Conservation (phyloP, 768 basidiomycete genomes). For the Fibroporia radiculosa region DNA sequence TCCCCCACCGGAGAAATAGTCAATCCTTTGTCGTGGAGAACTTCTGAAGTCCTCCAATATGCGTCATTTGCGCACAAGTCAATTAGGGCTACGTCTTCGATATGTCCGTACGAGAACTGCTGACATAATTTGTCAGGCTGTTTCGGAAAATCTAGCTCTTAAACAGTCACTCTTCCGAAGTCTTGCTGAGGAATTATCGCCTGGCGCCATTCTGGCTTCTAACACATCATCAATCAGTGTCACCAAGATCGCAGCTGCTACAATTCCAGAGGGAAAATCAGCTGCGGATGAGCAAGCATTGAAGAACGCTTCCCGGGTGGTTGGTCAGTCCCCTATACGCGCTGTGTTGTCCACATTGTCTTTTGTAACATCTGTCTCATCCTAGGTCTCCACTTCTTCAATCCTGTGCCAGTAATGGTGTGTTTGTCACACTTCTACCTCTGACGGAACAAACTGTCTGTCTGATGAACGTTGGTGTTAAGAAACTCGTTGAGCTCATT, state of each 20-base stretch:
- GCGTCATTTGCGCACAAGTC: background rate
- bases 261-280: conserved; percentile 49
- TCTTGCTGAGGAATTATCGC: conserved; percentile 59
- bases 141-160: conserved; percentile 72
- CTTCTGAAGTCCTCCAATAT: too few relatives aligned
- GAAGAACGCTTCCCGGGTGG: conserved; percentile 63
- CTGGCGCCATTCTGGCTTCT: conserved; percentile 75
- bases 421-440: conserved; percentile 9
- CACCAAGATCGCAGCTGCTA: conserved; percentile 85
- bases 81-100: too few relatives aligned
- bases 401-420: conserved; percentile 96
- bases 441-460: too few relatives aligned
- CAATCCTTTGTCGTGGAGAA: too few relatives aligned
- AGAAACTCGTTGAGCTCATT: conserved; percentile 94
- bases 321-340: too few relatives aligned
- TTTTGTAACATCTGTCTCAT: conserved; percentile 1
- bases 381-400: conserved; percentile 87
- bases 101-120: background rate
- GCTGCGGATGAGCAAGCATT: conserved; percentile 59
- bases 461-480: background rate
- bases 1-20: too few relatives aligned
- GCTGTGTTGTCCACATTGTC: background rate
- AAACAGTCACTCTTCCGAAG: conserved; percentile 73
- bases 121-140: conserved; percentile 65
- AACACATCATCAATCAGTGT: conserved; percentile 95